phyloP scores from a whole-genome alignment of 768 basidiomycete genomes.

The Suillus brevipes region DNA sequence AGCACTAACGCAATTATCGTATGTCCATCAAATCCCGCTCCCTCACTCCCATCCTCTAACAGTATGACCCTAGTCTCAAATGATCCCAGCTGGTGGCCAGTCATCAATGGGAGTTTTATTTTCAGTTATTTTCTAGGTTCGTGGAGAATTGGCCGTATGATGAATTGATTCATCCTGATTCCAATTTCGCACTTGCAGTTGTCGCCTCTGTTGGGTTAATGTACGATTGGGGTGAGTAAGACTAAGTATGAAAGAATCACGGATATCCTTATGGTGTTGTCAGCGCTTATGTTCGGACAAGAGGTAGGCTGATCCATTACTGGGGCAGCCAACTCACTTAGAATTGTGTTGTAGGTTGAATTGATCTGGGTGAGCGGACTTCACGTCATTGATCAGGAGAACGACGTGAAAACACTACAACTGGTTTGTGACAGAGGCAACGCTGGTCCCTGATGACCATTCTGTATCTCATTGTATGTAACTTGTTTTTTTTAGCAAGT shows the following conservation, averaged over 20 bases:
- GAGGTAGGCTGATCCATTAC: background rate
- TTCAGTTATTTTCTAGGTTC: background rate
- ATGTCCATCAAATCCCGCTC: background rate
- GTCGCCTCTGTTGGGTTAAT: background rate
- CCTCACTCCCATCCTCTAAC: background rate
- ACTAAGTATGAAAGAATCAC: background rate
- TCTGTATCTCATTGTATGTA: background rate
- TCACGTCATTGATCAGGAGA: background rate
- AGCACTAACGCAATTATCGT: background rate
- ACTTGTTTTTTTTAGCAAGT: background rate
- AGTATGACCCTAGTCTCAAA: background rate
- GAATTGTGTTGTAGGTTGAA: background rate
- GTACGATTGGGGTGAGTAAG: background rate
- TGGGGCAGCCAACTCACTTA: background rate
- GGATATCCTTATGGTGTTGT: background rate
- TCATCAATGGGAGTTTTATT: background rate
- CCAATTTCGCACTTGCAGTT: background rate
- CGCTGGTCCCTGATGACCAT: background rate
- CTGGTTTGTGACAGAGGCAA: background rate
- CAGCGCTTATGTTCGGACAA: background rate
- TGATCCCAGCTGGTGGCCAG: background rate
- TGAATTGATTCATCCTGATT: background rate
- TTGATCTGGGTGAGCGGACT: background rate
- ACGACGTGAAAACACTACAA: background rate
- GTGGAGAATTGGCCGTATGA: background rate